A percentile compares a stretch with the other conserved stretches of the same genome.
Conservation (phyloP, 257 asterid genomes). For the Nicotiana benthamiana region DNA sequence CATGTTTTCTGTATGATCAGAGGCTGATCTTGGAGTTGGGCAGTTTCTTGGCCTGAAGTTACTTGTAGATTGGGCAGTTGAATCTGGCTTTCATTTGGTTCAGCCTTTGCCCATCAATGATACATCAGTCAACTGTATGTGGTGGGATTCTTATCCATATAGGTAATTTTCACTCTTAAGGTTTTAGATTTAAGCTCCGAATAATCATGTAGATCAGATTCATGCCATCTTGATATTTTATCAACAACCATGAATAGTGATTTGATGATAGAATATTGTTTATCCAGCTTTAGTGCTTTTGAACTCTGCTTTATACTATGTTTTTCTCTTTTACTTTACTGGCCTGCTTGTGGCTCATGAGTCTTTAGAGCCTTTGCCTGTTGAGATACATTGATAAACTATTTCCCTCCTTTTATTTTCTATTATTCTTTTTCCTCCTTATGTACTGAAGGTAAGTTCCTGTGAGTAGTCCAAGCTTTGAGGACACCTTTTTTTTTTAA, state of each 20-base stretch:
- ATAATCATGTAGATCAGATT: background rate
- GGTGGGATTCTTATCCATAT: slow-evolving; percentile 99
- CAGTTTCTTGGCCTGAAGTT: slow-evolving; percentile 96
- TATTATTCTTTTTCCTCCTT: background rate
- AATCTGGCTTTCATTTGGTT: slow-evolving; percentile 89
- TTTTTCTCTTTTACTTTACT: background rate
- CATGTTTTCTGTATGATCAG: slow-evolving; percentile 90
- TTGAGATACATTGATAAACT: too few species aligned
- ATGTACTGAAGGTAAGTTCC: background rate
- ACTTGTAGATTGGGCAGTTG: slow-evolving; percentile 86
- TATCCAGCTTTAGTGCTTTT: background rate
- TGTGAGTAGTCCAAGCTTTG: background rate
- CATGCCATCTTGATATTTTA: background rate
- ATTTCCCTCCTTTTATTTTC: background rate
- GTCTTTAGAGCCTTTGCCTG: background rate
- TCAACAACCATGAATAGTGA: background rate
- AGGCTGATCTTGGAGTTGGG: slow-evolving; percentile 88
- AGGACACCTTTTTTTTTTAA: too few species aligned
- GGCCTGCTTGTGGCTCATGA: background rate
- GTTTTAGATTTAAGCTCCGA: background rate
- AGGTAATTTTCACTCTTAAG: slow-evolving; percentile 39
- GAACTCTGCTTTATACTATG: background rate
- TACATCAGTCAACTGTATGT: slow-evolving; percentile 92
- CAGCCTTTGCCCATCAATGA: slow-evolving; percentile 94
- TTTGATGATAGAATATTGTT: background rate